Evolutionary conservation across 768 basidiomycete species (phyloP).

Genomic region (Agrocybe chaxingu): DNA sequence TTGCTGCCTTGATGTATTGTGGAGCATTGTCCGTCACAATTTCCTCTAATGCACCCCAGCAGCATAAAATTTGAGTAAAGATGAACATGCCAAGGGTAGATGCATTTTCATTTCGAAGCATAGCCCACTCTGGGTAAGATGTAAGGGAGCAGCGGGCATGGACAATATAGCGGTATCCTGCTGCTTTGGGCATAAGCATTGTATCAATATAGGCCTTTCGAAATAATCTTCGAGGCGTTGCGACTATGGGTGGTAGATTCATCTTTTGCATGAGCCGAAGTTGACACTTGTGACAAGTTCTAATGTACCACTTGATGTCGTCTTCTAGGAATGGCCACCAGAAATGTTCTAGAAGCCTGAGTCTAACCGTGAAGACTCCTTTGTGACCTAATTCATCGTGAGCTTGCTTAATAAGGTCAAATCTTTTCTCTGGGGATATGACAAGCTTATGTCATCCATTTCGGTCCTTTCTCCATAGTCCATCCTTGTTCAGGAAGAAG

Average conservation of each 20-base stretch:
- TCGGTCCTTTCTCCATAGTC: slow-evolving; percentile 16
- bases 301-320: slow-evolving; percentile 27
- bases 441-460: slow-evolving; percentile 21
- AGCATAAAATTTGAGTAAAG: slow-evolving; percentile 11
- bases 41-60: slow-evolving; percentile 30
- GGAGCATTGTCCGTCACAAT: slow-evolving; percentile 28
- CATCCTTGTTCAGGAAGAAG: slow-evolving; percentile 13
- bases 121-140: slow-evolving; percentile 7
- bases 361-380: slow-evolving; percentile 19
- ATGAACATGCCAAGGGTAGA: slow-evolving; percentile 12
- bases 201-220: slow-evolving; percentile 32
- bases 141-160: slow-evolving; percentile 18
- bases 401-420: slow-evolving; percentile 14
- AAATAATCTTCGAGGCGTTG: slow-evolving; percentile 21
- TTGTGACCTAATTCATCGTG: slow-evolving; percentile 28
- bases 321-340: slow-evolving; percentile 22
- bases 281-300: slow-evolving; percentile 38
- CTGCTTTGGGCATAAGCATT: slow-evolving; percentile 30
- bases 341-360: slow-evolving; percentile 16
- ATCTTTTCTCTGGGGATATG: background rate
- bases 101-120: slow-evolving; percentile 3
- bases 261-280: slow-evolving; percentile 16
- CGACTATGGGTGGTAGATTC: slow-evolving; percentile 20
- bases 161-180: slow-evolving; percentile 19
- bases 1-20: slow-evolving; percentile 10